Conservation (phyloP, 257 asterid species). For the Capsicum pubescens region DNA sequence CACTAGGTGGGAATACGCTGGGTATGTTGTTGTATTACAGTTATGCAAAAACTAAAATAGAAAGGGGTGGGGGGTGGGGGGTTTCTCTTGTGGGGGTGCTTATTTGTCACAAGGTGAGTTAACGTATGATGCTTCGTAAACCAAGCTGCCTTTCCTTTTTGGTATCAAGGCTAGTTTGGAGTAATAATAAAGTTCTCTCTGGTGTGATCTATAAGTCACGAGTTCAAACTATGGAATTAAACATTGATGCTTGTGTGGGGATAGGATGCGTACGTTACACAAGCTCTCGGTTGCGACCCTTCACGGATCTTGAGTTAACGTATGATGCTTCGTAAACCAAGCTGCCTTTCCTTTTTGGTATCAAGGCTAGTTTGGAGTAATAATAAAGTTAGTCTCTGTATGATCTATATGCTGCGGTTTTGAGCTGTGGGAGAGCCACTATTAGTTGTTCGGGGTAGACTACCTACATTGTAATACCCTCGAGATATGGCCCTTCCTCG, state of each 20-base stretch:
- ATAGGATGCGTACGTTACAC: neutral
- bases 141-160: too few relatives aligned
- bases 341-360: too few relatives aligned
- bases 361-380: neutral
- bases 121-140: too few relatives aligned
- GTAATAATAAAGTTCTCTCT: neutral
- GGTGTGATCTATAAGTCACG: neutral
- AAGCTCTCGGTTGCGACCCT: neutral
- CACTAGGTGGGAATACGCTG: too few relatives aligned
- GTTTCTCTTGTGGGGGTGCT: neutral
- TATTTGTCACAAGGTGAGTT: neutral
- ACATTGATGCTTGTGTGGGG: neutral
- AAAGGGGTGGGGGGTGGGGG: neutral
- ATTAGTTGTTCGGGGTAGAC: neutral
- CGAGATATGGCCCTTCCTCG: too few relatives aligned
- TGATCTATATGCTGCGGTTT: neutral
- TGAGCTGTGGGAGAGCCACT: neutral
- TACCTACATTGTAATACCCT: neutral
- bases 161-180: neutral
- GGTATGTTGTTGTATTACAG: neutral
- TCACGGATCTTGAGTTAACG: too few relatives aligned
- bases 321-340: too few relatives aligned
- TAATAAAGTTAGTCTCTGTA: neutral
- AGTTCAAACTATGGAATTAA: neutral
- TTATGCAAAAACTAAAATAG: neutral